Percentiles rank a stretch among this genome's conserved stretches.
Evolutionary conservation across 441 rosid genomes (phyloP).

Genomic region (Capsella rubella): DNA sequence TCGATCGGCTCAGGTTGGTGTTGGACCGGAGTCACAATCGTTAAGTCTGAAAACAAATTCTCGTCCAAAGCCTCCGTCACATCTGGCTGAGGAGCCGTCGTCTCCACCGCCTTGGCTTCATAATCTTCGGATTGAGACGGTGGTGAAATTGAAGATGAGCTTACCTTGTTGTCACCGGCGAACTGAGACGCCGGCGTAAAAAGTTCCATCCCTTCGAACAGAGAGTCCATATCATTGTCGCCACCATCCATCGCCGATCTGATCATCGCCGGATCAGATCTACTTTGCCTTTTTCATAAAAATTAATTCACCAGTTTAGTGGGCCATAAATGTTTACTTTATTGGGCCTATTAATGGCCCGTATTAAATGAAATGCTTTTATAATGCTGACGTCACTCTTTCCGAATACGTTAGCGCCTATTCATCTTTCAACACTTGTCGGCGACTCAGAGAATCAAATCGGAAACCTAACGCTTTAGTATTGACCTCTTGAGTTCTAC

Average conservation of each 20-base stretch:
- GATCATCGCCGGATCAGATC: constrained; percentile 9
- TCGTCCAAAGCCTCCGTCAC: constrained; percentile 59
- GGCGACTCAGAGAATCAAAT: constrained; percentile 16
- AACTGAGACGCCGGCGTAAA: constrained; percentile 66
- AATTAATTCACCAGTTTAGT: not conserved
- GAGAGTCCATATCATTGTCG: constrained; percentile 76
- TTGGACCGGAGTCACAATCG: constrained; percentile 54
- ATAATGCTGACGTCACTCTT: constrained; percentile 17
- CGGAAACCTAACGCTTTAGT: constrained; percentile 30
- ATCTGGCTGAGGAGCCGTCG: constrained; percentile 28
- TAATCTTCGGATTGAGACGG: constrained; percentile 35
- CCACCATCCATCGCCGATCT: constrained; percentile 50
- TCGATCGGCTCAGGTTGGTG: constrained; percentile 28
- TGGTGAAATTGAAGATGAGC: constrained; percentile 20
- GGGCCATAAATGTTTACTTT: not conserved
- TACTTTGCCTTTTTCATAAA: not conserved
- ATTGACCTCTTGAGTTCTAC: not conserved
- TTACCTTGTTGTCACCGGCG: constrained; percentile 16
- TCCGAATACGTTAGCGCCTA: constrained; percentile 18
- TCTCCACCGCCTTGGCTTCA: constrained; percentile 21
- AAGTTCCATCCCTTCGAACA: constrained; percentile 90
- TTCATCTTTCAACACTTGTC: constrained; percentile 6
- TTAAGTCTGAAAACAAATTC: constrained; percentile 80
- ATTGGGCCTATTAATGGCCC: constrained; percentile 29
- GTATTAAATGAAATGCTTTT: not conserved